Conservation (phyloP, 805 yeast genomes). For the Candida hungchunana region DNA sequence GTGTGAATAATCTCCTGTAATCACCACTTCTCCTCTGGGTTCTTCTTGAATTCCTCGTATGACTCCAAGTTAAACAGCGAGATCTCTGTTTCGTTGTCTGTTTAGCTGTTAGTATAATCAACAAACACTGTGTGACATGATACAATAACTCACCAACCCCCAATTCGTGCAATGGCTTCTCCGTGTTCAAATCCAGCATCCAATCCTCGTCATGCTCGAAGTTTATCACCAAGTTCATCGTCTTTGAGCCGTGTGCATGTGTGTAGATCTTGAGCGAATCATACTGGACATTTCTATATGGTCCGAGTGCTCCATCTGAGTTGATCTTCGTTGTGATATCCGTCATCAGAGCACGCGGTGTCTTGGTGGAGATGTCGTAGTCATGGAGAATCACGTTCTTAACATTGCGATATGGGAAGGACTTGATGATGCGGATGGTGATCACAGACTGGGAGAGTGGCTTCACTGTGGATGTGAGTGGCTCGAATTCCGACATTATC, state of each 20-base stretch:
- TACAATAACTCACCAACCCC: conserved; percentile 30
- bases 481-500: conserved; percentile 42
- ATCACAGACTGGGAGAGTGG: conserved; percentile 61
- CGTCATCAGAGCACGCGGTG: conserved; percentile 60
- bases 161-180: conserved; percentile 38
- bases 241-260: conserved; percentile 92
- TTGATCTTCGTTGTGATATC: conserved; percentile 41
- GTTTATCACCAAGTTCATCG: conserved; percentile 87
- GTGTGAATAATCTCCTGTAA: no score
- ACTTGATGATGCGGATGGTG: conserved; percentile 83
- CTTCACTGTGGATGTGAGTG: conserved; percentile 72
- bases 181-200: conserved; percentile 42
- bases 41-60: conserved; percentile 63
- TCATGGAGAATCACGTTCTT: conserved; percentile 66
- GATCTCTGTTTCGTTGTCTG: conserved; percentile 86
- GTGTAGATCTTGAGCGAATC: conserved; percentile 84
- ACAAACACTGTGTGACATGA: conserved; percentile 18
- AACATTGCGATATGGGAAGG: conserved; percentile 88
- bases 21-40: conserved; percentile 92
- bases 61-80: conserved; percentile 70
- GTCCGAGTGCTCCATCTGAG: conserved; percentile 68
- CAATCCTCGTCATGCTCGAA: conserved; percentile 80
- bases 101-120: conserved; percentile 11
- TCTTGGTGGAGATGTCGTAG: conserved; percentile 65
- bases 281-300: conserved; percentile 71